phyloP scores from a whole-genome alignment of 208 protist genomes.

The Strigomonas galati region DNA sequence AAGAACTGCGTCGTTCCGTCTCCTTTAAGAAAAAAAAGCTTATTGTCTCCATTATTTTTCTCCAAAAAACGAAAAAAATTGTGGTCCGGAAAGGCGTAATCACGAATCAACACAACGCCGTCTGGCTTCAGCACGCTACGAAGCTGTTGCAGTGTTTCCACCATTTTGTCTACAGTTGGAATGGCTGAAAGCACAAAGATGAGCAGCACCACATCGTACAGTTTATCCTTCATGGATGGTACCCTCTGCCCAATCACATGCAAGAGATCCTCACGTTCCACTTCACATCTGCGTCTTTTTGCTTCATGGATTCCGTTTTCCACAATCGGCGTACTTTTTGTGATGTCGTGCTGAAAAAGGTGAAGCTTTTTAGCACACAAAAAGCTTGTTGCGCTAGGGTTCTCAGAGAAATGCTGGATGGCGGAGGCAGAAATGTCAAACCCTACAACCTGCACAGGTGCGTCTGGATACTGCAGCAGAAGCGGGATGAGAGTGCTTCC shows the following conservation, averaged over 20 bases:
- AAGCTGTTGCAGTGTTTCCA: slow-evolving; percentile 40
- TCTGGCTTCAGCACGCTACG: slow-evolving; percentile 33
- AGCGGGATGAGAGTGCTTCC: slow-evolving; percentile 71
- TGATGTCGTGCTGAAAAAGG: slow-evolving; percentile 26
- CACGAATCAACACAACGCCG: slow-evolving; percentile 62
- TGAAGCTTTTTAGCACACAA: slow-evolving; percentile 15
- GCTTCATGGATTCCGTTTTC: neutral
- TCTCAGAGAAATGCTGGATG: slow-evolving; percentile 34
- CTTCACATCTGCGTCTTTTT: slow-evolving; percentile 25
- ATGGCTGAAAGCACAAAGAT: slow-evolving; percentile 84
- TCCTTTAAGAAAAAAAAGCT: slow-evolving; percentile 54
- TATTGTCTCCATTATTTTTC: slow-evolving; percentile 24
- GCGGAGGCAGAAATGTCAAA: slow-evolving; percentile 63
- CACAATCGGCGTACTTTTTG: neutral
- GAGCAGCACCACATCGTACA: slow-evolving; percentile 56
- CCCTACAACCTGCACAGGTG: slow-evolving; percentile 44
- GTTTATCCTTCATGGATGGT: slow-evolving; percentile 13
- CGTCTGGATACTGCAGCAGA: slow-evolving; percentile 44
- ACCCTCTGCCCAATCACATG: slow-evolving; percentile 23
- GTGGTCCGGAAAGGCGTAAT: slow-evolving; percentile 77
- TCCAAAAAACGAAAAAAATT: slow-evolving; percentile 75
- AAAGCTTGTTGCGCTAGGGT: slow-evolving; percentile 39
- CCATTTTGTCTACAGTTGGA: slow-evolving; percentile 51
- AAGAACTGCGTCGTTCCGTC: slow-evolving; percentile 77
- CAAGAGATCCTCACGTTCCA: slow-evolving; percentile 12